phyloP scores from a whole-genome alignment of 2,329 filamentous ascomycete genomes.

The Cytospora leucostoma region DNA sequence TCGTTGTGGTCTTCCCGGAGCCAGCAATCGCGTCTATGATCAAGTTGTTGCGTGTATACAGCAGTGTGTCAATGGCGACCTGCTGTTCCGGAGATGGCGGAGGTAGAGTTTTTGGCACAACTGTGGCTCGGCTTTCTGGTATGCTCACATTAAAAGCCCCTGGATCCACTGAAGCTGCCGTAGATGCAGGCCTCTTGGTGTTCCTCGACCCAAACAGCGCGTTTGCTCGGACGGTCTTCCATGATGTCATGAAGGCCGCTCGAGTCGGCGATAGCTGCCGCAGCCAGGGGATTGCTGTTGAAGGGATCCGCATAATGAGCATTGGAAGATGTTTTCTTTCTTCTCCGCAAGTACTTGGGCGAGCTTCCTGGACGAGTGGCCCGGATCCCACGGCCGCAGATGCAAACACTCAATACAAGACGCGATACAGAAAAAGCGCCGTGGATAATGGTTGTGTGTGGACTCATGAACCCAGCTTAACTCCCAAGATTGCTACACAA shows the following conservation, averaged over 20 bases:
- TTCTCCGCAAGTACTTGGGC: background rate
- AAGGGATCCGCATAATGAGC: background rate
- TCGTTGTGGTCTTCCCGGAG: slow-evolving; percentile 25
- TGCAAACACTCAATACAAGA: no score
- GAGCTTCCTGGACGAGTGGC: background rate
- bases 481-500: no score
- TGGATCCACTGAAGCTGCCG: background rate
- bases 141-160: background rate
- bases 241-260: background rate
- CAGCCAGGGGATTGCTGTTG: background rate
- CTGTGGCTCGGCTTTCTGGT: background rate
- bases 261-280: background rate
- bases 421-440: no score
- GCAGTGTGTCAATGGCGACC: slow-evolving; percentile 19
- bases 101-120: slow-evolving; percentile 5
- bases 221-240: background rate
- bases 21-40: slow-evolving; percentile 25
- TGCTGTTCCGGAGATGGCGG: slow-evolving; percentile 21
- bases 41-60: slow-evolving; percentile 17
- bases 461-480: no score
- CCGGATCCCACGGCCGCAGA: no score
- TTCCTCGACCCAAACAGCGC: background rate
- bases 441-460: no score
- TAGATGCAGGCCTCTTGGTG: background rate
- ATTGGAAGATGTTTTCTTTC: background rate